Evolutionary conservation across 192 early-diverging fungal genomes (phyloP).

Genomic region (Spizellomyces punctatus): DNA sequence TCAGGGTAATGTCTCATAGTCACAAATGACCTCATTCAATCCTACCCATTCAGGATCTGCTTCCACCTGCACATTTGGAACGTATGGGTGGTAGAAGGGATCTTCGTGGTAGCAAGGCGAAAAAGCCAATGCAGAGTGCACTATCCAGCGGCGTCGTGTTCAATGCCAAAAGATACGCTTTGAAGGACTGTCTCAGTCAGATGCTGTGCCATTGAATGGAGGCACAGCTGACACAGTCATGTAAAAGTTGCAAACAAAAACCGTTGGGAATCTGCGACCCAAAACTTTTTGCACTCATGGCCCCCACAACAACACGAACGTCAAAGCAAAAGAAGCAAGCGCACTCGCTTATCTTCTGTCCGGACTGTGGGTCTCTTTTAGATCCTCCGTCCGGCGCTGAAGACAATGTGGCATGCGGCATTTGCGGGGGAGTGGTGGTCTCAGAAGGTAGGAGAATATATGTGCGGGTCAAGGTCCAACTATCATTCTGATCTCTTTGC

Average conservation of each 20-base stretch:
- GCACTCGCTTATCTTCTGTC: slow-evolving; percentile 82
- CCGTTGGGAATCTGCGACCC: too few species aligned
- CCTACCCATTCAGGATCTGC: neutral
- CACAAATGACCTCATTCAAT: neutral
- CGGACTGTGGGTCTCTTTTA: slow-evolving; percentile 85
- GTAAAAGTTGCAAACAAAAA: too few species aligned
- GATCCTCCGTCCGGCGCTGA: slow-evolving; percentile 78
- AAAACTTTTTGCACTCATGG: neutral
- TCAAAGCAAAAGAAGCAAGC: slow-evolving; percentile 23
- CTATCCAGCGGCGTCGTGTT: too few species aligned
- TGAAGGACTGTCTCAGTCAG: too few species aligned
- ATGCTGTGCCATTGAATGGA: too few species aligned
- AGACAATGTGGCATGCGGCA: slow-evolving; percentile 78
- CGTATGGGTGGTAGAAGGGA: too few species aligned
- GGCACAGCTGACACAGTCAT: too few species aligned
- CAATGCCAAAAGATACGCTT: too few species aligned
- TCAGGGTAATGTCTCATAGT: neutral
- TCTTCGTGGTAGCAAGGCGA: too few species aligned
- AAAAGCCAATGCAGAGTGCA: too few species aligned
- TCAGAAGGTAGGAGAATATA: slow-evolving; percentile 49
- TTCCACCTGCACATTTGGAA: too few species aligned
- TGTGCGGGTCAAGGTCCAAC: neutral
- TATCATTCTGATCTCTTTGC: neutral
- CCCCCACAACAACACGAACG: neutral
- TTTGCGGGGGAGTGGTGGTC: slow-evolving; percentile 73